phyloP scores from a whole-genome alignment of 2,329 filamentous ascomycete genomes.

The Penicillium fuscoglaucum region DNA sequence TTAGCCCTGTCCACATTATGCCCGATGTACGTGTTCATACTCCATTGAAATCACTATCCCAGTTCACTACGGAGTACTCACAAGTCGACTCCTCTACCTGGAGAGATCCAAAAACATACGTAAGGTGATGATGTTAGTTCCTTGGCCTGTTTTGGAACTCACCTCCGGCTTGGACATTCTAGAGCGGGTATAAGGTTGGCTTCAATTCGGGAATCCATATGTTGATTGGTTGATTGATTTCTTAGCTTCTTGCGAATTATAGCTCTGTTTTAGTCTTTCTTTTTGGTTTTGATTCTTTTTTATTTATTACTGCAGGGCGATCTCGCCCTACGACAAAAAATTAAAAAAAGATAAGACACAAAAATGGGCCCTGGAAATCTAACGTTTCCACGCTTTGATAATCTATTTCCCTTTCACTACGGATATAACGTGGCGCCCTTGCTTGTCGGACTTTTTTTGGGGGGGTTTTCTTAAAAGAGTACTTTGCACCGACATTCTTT shows the following conservation, averaged over 20 bases:
- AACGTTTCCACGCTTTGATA: not conserved
- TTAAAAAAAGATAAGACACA: not conserved
- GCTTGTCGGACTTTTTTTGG: not conserved
- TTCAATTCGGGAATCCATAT: not conserved
- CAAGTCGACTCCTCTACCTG: too few species aligned
- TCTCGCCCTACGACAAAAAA: conserved; percentile 8
- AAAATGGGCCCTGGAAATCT: conserved; percentile 7
- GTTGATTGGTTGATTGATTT: conserved; percentile 4
- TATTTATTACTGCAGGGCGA: conserved; percentile 3
- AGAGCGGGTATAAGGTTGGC: conserved; percentile 9
- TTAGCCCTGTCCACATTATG: conserved; percentile 3
- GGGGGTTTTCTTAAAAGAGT: conserved; percentile 4
- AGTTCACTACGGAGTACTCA: not conserved
- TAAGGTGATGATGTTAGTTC: conserved; percentile 28
- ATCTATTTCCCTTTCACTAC: not conserved
- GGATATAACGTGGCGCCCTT: not conserved
- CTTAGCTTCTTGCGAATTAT: not conserved
- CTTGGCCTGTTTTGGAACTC: conserved; percentile 18
- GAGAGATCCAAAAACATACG: conserved; percentile 21
- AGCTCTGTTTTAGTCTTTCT: not conserved
- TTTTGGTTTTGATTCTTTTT: not conserved
- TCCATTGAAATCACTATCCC: not conserved
- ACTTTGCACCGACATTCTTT: conserved; percentile 4
- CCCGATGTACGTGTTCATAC: not conserved
- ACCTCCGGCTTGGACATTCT: conserved; percentile 17